Evolutionary conservation across 441 rosid genomes (phyloP), one percentile per base, ranked within the genome.

Genomic region (Erysimum cheiri): DNA sequence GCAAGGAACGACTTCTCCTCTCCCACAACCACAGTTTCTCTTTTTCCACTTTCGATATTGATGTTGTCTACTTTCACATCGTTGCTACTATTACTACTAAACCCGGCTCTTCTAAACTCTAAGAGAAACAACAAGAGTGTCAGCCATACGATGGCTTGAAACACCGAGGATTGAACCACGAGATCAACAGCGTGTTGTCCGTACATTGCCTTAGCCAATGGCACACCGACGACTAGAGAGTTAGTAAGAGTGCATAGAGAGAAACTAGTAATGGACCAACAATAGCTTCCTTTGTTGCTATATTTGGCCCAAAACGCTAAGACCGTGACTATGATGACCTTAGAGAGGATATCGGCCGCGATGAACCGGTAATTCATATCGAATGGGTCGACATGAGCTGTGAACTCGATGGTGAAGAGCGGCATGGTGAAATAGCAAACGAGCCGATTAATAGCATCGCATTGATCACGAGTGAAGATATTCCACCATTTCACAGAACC

Each of bases 401-500:
- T 87, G 85, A 91, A 91, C 75, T 94, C 90, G 46, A 90, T 74
- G 54, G 93, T 77, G 82, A 91, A 91, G 29, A 94, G 82, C 0
- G 98, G 98, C 14, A 91, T 77, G 41, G 97, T 90, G 83, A 94
- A 94, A 55, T 81, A 94, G 71, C 88, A 88, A 31, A 90, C 96
- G 0, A 94, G 77, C 1, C 80, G 81, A 80, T 88, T 94, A 26
- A 94, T 77, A 7, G 97, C 96, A 7, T 82, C 89, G 13, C 96
- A 86, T 67, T 94, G 93, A 3, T 94, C 98, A 2, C 81, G 84
- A 0, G 81, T 81, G 66, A 94, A 87, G 4, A 94, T 80, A 8
- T 74, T 72, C 98, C 98, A 94, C 98, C 98, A 91, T 67, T 75
- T 87, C 26, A 94, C 95, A 1, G 98, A 94, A 4, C 93, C 97